Conservation (phyloP, 768 basidiomycete genomes). For the Boletus reticulatus region DNA sequence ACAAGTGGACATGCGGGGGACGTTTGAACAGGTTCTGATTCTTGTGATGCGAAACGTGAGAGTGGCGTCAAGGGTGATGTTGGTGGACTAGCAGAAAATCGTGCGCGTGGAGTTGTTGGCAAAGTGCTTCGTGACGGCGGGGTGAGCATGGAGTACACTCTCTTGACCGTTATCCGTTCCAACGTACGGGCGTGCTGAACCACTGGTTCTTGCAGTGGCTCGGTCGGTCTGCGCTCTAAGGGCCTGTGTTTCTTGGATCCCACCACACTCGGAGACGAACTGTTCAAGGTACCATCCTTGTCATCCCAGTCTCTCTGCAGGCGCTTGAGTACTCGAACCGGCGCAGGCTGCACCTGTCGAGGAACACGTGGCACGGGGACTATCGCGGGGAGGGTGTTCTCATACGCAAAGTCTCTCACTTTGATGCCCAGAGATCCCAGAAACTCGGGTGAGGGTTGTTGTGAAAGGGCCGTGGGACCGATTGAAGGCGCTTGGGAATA, state of each 20-base stretch:
- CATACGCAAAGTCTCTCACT: conserved; percentile 65
- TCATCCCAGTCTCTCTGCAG: conserved; percentile 32
- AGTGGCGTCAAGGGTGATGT: conserved; percentile 30
- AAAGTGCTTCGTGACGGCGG: conserved; percentile 4
- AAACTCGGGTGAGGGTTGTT: conserved; percentile 36
- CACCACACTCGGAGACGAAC: not conserved
- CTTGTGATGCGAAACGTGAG: conserved; percentile 38
- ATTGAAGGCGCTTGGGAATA: conserved; percentile 18
- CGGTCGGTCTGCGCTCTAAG: conserved; percentile 34
- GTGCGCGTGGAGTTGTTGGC: conserved; percentile 3
- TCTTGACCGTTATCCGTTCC: conserved; percentile 16
- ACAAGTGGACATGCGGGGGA: conserved; percentile 37
- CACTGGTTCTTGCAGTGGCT: conserved; percentile 31
- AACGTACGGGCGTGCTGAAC: conserved; percentile 16
- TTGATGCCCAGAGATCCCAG: conserved; percentile 37
- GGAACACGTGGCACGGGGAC: conserved; percentile 45
- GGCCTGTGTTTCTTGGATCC: conserved; percentile 23
- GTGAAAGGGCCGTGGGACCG: conserved; percentile 7
- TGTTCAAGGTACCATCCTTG: conserved; percentile 19
- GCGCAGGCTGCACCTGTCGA: conserved; percentile 47
- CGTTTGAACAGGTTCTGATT: conserved; percentile 46
- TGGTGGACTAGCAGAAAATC: conserved; percentile 20
- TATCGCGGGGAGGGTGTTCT: conserved; percentile 63
- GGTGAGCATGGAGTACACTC: conserved; percentile 14
- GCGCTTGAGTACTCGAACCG: conserved; percentile 37